Percentiles rank a stretch among this genome's conserved stretches.
phyloP scores from a whole-genome alignment of 768 basidiomycete species.

The Boletus reticuloceps region DNA sequence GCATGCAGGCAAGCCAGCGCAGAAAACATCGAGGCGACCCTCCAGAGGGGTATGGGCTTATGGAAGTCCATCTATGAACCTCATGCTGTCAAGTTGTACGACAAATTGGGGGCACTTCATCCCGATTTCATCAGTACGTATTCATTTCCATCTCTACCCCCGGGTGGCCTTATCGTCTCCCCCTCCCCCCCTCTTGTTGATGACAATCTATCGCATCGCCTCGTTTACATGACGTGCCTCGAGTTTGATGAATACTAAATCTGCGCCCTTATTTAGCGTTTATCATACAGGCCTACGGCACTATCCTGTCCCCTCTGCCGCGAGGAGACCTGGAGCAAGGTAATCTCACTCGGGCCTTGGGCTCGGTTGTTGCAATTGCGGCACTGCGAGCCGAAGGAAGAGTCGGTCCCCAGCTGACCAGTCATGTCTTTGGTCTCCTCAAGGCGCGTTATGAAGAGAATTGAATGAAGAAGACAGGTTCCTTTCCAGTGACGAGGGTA shows the following conservation, averaged over 20 bases:
- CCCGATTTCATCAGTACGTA: slow-evolving; percentile 91
- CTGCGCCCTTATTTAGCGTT: slow-evolving; percentile 52
- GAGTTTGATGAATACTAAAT: slow-evolving; percentile 31
- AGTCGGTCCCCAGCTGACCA: slow-evolving; percentile 83
- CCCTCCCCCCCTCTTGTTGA: slow-evolving; percentile 8
- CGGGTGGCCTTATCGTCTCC: slow-evolving; percentile 30
- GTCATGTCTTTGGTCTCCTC: slow-evolving; percentile 87
- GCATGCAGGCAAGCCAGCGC: slow-evolving; percentile 52
- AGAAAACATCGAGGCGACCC: slow-evolving; percentile 66
- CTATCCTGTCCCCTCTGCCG: slow-evolving; percentile 72
- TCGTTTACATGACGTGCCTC: slow-evolving; percentile 31
- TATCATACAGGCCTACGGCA: slow-evolving; percentile 84
- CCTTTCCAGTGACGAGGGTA: slow-evolving; percentile 82
- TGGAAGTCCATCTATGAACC: slow-evolving; percentile 90
- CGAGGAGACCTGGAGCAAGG: slow-evolving; percentile 69
- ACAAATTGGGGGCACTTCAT: slow-evolving; percentile 84
- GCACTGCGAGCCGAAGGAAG: slow-evolving; percentile 81
- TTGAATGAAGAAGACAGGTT: slow-evolving; percentile 70
- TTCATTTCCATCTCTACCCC: slow-evolving; percentile 29
- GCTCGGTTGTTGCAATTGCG: slow-evolving; percentile 82
- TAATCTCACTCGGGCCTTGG: slow-evolving; percentile 80
- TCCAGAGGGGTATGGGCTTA: slow-evolving; percentile 64
- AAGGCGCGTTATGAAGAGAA: slow-evolving; percentile 68
- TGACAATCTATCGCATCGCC: slow-evolving; percentile 31
- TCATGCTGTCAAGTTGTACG: slow-evolving; percentile 84